Base-by-base conservation (phyloP, 2,329 filamentous ascomycete genomes). In the Fusarium multiceps region DNA sequence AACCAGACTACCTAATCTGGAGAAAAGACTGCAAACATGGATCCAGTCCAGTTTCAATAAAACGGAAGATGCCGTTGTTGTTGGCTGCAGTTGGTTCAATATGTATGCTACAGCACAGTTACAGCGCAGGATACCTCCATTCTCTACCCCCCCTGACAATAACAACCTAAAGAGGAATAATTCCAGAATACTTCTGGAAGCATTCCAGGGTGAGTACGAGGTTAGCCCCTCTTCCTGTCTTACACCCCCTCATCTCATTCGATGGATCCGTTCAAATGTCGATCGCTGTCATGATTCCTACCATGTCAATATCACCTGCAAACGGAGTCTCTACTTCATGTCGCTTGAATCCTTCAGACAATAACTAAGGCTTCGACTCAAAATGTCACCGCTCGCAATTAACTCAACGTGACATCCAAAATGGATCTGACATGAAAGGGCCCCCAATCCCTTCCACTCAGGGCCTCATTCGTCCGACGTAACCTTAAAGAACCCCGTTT, bases 101-200 rank as follows among this genome's bases (percentile, higher is more conserved):
- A 37, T 23, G 7, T 34, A 20, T 20, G 41, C 20, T 16, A 21
- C 41, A 23, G 41, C 20, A 43, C 41, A 43, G 20, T 43, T 43
- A 21, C 20, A 8, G 68, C 58, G 42, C 60, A 68, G 64, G 43
- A 57, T 64, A 54, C 42, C 13, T 13, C 34, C 48, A 40, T n/a
- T 20, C 43, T 20, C 10, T 11, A 28, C 43, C 53, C 43, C 56
- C 72, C 72, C 65, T 63, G 66, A 59, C 30, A 47, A 16, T n/a
- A 16, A 14, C 20, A 40, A n/a, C 51, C 53, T 30, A 47, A 61
- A 65, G n/a, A 54, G 72, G 72, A 61, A 74, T 37, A 13, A 56
- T 74, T 74, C 72, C 45, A 63, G 72, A 74, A 74, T 51, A 49
- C 51, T 74, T 74, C 72, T 74, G 48, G 72, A 74, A 74, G 41